phyloP scores from a whole-genome alignment of 176 grass and related monocot genomes.

The Juncus effusus region DNA sequence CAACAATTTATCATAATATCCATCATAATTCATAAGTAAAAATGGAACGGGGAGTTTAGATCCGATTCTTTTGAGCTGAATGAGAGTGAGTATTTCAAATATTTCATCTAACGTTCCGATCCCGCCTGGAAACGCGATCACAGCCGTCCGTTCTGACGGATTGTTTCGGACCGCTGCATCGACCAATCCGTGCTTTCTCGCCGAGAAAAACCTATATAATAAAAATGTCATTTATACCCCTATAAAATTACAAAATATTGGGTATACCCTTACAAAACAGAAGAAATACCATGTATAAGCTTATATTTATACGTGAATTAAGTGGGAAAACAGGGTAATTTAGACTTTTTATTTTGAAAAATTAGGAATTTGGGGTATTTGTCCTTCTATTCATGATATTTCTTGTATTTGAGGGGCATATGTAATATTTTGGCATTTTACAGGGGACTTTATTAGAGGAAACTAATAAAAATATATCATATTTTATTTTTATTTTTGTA shows the following conservation, averaged over 20 bases:
- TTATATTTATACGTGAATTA: neutral
- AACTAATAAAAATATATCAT: no score
- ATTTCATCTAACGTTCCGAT: conserved; percentile 76
- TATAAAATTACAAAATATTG: neutral
- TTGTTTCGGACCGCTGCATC: conserved; percentile 65
- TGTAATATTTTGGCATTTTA: no score
- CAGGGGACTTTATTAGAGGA: no score
- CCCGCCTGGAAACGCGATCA: conserved; percentile 60
- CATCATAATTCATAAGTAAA: conserved; percentile 78
- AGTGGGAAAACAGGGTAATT: no score
- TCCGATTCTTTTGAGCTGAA: conserved; percentile 79
- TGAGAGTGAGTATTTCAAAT: conserved; percentile 67
- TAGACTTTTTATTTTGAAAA: no score
- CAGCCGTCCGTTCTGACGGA: conserved; percentile 36
- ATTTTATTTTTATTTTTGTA: no score
- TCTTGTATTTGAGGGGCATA: no score
- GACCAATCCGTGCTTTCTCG: conserved; percentile 81
- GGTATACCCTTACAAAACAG: neutral
- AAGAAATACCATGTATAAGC: no score
- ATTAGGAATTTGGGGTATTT: no score
- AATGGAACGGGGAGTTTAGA: conserved; percentile 52
- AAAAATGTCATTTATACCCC: neutral
- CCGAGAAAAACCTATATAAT: conserved; percentile 70
- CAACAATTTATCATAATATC: conserved; percentile 69
- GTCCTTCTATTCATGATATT: no score